These are phyloP conservation scores for Salix viminalis DNA, from an alignment of 345 rosid genomes.

Conservation along the genomic window DNA sequence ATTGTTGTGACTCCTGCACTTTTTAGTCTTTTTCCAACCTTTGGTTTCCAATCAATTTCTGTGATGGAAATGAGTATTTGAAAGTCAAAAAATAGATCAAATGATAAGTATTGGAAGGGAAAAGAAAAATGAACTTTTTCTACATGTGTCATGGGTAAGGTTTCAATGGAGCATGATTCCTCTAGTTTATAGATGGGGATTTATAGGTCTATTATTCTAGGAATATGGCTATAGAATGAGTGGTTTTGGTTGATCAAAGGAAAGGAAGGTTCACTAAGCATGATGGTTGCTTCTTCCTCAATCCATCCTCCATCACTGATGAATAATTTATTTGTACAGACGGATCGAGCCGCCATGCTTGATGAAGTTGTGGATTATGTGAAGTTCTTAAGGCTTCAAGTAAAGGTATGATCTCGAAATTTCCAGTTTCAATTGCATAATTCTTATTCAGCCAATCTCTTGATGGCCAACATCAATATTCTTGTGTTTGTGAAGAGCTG, in stretches of 20 bases:
- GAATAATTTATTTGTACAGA: constrained; percentile 42
- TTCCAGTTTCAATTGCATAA: not conserved
- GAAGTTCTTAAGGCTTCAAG: constrained; percentile 98
- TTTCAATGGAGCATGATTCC: not conserved
- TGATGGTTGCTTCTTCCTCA: not conserved
- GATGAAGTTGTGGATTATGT: constrained; percentile 99
- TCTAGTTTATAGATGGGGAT: not conserved
- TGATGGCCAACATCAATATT: not conserved
- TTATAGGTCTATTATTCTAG: not conserved
- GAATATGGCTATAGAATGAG: not conserved
- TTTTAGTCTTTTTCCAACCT: not conserved
- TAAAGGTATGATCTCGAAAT: constrained; percentile 51
- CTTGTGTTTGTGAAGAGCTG: not conserved
- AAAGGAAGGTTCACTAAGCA: not conserved
- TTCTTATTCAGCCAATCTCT: not conserved
- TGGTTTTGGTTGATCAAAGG: not conserved
- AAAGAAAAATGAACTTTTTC: not conserved
- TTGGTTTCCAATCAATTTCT: not conserved
- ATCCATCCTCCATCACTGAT: not conserved
- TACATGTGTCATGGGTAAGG: not conserved
- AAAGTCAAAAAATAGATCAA: not conserved
- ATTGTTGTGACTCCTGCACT: not conserved
- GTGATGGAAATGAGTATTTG: not conserved
- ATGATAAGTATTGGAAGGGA: not conserved
- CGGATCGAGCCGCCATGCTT: constrained; percentile 95